phyloP scores from a whole-genome alignment of 73 alveolate genomes.

The Urostyla sp. region DNA sequence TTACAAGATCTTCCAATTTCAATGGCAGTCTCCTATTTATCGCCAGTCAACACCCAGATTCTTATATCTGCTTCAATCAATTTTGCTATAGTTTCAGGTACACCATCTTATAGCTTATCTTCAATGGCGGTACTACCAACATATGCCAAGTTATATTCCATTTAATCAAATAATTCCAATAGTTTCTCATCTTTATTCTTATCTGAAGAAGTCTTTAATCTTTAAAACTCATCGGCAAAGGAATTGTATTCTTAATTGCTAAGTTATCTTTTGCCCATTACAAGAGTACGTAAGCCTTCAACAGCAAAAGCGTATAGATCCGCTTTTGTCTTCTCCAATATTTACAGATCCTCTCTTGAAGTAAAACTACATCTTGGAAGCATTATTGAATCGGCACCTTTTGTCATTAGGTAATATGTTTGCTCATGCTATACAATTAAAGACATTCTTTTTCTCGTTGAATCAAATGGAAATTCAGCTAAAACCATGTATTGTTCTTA shows the following conservation, averaged over 20 bases:
- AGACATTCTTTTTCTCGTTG: slow-evolving; percentile 89
- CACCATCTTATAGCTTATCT: slow-evolving; percentile 87
- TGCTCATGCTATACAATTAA: slow-evolving; percentile 64
- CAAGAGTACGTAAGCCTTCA: slow-evolving; percentile 83
- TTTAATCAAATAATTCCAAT: slow-evolving; percentile 68
- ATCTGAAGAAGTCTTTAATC: slow-evolving; percentile 55
- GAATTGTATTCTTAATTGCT: slow-evolving; percentile 42
- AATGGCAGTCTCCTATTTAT: slow-evolving; percentile 90
- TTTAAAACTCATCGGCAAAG: slow-evolving; percentile 41
- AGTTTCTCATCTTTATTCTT: slow-evolving; percentile 69
- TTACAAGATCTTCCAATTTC: slow-evolving; percentile 88
- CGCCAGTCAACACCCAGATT: slow-evolving; percentile 94
- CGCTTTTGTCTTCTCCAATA: slow-evolving; percentile 20
- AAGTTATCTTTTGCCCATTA: slow-evolving; percentile 78
- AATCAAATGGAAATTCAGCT: slow-evolving; percentile 85
- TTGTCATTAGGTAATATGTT: slow-evolving; percentile 67
- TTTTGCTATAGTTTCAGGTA: slow-evolving; percentile 80
- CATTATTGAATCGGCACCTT: slow-evolving; percentile 89
- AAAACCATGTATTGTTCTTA: slow-evolving; percentile 69
- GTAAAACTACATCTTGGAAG: slow-evolving; percentile 43
- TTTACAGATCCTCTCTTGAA: not conserved
- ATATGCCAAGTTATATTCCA: slow-evolving; percentile 75
- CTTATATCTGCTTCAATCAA: slow-evolving; percentile 83
- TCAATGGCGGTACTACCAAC: slow-evolving; percentile 91
- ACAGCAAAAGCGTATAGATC: slow-evolving; percentile 74